Base-by-base conservation (phyloP, 352 stramenopile species). In the Thraustochytrium sp. region DNA sequence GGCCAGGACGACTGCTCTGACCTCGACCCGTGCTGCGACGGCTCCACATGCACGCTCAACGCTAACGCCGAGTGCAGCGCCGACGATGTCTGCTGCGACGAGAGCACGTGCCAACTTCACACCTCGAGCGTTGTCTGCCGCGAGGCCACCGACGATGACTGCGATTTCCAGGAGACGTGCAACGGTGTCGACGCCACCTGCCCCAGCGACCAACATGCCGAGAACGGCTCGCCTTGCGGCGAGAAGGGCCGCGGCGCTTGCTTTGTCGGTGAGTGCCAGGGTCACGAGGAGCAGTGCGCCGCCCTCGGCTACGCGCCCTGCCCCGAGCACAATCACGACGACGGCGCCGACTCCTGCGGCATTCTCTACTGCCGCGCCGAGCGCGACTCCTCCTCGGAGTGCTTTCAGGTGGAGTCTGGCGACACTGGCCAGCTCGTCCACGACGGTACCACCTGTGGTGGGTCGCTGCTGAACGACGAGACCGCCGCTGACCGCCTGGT, bases 1-100 rank as follows among this genome's bases (percentile, higher is more conserved):
- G 75, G 75, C n/a, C 16, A 80, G 21, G 75, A 83, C 42, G 75
- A 84, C 37, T 84, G 75, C 61, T 23, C 23, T 11, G 75, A 84
- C 21, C 34, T 80, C 36, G 75, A 84, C 36, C 75, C 75, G 21
- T 84, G 75, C 49, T 84, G 75, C 75, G 75, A 84, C 29, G 75
- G 75, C 31, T 9, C 29, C n/a, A 80, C 53, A 3, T 84, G 75
- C 49, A 65, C 21, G 49, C 61, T 84, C 21, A 76, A 55, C 13
- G 16, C 34, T 26, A n/a, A n/a, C 26, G 61, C 55, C 5, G 61
- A 63, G 5, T 83, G 75, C 75, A 84, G 75, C 53, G 56, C 75
- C 36, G 55, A 82, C 31, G 74, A 84, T 77, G 21, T 83, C 2
- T 84, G 75, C 61, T 84, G 75, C 38, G 34, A 84, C n/a, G 40